These are phyloP conservation scores for Panicum virgatum DNA, from an alignment of 202 grass and related monocot genomes.

Conservation along the genomic window DNA sequence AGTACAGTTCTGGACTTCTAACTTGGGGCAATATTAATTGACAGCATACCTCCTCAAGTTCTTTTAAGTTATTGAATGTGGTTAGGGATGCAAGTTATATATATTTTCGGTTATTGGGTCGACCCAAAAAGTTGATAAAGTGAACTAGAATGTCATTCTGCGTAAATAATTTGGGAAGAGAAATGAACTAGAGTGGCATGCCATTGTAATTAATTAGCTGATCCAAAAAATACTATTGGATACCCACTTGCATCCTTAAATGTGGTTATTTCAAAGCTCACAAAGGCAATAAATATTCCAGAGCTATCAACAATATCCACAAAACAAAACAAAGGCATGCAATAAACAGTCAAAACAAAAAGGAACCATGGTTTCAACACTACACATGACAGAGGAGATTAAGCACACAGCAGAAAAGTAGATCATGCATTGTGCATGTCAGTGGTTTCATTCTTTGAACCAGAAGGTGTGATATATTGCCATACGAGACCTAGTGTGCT, in stretches of 20 bases:
- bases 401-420: neutral
- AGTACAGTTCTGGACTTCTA: neutral
- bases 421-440: slow-evolving; percentile 29
- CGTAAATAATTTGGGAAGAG: no score
- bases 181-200: no score
- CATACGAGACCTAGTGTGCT: slow-evolving; percentile 69
- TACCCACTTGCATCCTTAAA: no score
- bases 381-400: slow-evolving; percentile 2
- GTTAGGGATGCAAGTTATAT: no score
- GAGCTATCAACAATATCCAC: neutral
- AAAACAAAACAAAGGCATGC: neutral
- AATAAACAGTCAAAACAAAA: neutral
- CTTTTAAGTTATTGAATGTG: neutral
- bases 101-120: no score
- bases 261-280: neutral
- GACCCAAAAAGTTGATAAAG: no score
- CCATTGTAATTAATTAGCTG: no score
- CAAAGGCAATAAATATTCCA: neutral
- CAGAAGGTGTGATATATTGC: slow-evolving; percentile 46
- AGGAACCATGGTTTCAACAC: neutral
- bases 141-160: no score
- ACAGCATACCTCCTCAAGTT: neutral
- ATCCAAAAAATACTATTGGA: no score
- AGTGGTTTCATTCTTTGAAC: slow-evolving; percentile 25
- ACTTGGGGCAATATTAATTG: neutral